phyloP scores from a whole-genome alignment of 805 yeast genomes.

The Saccharomycopsis selenospora region DNA sequence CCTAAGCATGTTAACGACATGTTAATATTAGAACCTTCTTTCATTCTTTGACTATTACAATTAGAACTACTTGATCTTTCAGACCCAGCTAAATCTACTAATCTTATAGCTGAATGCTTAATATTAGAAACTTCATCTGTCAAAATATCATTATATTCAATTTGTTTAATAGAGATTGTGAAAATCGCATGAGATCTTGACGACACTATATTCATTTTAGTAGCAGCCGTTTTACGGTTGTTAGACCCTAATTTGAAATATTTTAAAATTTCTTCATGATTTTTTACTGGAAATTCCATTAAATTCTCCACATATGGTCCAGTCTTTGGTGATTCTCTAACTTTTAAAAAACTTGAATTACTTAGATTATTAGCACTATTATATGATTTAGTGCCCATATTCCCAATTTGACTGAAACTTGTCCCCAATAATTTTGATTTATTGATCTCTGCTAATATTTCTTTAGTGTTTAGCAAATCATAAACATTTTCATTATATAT shows the following conservation, averaged over 20 bases:
- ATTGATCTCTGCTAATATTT: not conserved
- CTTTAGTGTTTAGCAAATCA: slow-evolving; percentile 41
- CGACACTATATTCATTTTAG: slow-evolving; percentile 64
- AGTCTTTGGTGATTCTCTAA: slow-evolving; percentile 58
- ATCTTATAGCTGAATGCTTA: slow-evolving; percentile 51
- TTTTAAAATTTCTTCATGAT: slow-evolving; percentile 41
- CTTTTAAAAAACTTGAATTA: slow-evolving; percentile 32
- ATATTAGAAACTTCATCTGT: slow-evolving; percentile 38
- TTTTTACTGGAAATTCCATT: slow-evolving; percentile 42
- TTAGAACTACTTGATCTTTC: slow-evolving; percentile 63
- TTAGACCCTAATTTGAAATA: slow-evolving; percentile 45
- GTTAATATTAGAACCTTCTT: slow-evolving; percentile 74
- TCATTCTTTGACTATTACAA: slow-evolving; percentile 50
- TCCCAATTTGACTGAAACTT: slow-evolving; percentile 8
- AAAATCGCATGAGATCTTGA: slow-evolving; percentile 80
- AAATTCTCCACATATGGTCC: slow-evolving; percentile 72
- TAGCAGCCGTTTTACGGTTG: slow-evolving; percentile 61
- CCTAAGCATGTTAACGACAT: slow-evolving; percentile 74
- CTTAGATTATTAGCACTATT: slow-evolving; percentile 8
- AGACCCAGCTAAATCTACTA: slow-evolving; percentile 81
- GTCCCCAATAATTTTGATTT: not conserved
- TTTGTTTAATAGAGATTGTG: slow-evolving; percentile 55
- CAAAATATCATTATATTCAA: slow-evolving; percentile 31
- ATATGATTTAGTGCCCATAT: not conserved
- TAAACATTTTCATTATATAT: slow-evolving; percentile 71